These are phyloP conservation scores for Fraxinus baroniana DNA, from an alignment of 305 asterid genomes.

Conservation along the genomic window DNA sequence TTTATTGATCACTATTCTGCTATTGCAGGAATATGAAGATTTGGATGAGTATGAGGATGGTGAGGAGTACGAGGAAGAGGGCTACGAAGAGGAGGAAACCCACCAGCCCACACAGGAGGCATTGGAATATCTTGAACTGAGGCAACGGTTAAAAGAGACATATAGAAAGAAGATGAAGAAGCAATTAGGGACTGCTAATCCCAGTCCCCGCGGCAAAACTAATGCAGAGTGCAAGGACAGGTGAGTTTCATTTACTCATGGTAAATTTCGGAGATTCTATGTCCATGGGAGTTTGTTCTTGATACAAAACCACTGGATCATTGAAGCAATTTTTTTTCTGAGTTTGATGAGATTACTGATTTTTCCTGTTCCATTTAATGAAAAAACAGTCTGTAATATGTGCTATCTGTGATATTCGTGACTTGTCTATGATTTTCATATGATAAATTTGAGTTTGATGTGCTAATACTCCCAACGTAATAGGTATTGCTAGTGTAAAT, in stretches of 20 bases:
- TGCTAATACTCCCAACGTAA: not conserved
- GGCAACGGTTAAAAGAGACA: conserved; percentile 68
- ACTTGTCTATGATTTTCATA: not conserved
- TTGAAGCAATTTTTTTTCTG: not conserved
- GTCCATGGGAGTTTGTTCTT: not conserved
- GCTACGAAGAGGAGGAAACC: conserved; percentile 46
- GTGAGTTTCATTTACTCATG: conserved; percentile 42
- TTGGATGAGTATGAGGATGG: conserved; percentile 80
- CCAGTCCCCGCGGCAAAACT: conserved; percentile 41
- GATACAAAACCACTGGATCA: not conserved
- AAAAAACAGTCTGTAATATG: not conserved
- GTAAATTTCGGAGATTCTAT: not conserved
- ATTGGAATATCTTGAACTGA: conserved; percentile 66
- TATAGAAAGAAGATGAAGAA: conserved; percentile 68
- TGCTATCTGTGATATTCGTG: not conserved
- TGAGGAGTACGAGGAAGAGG: conserved; percentile 45
- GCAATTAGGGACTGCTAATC: conserved; percentile 53
- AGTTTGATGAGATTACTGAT: not conserved
- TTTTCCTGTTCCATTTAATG: not conserved
- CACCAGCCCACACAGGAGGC: conserved; percentile 69
- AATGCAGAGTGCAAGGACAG: conserved; percentile 47
- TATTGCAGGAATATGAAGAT: conserved; percentile 60
- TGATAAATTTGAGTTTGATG: not conserved
- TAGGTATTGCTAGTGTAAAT: not conserved
- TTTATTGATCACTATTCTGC: conserved; percentile 5